These are phyloP conservation scores for Termitomyces sp. DNA, from an alignment of 768 basidiomycete genomes.

Conservation along the genomic window DNA sequence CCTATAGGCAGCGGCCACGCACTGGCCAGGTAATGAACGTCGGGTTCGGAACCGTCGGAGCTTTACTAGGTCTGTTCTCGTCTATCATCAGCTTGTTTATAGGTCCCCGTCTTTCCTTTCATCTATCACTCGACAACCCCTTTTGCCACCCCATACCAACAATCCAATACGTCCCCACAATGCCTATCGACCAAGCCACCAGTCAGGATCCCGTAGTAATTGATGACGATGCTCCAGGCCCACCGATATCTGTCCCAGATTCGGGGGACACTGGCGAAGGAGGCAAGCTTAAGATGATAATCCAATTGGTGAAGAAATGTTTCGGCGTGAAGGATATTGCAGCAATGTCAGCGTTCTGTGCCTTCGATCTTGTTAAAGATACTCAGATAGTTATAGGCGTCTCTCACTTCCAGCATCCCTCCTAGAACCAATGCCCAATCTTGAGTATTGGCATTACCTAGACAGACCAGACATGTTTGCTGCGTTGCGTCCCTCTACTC, in stretches of 20 bases:
- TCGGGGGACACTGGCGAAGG: constrained; percentile 74
- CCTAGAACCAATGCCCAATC: constrained; percentile 90
- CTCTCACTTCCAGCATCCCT: constrained; percentile 90
- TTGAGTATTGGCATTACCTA: constrained; percentile 95
- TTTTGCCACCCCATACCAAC: background rate
- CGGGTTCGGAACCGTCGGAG: constrained; percentile 4
- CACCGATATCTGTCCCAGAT: constrained; percentile 68
- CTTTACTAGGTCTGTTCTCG: constrained; percentile 5
- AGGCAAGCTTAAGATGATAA: constrained; percentile 91
- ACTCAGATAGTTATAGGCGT: constrained; percentile 49
- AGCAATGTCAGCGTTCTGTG: constrained; percentile 63
- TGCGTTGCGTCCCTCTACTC: constrained; percentile 54
- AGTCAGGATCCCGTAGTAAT: constrained; percentile 5
- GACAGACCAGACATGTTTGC: constrained; percentile 91
- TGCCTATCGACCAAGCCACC: constrained; percentile 12
- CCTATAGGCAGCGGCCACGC: no score
- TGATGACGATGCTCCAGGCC: constrained; percentile 51
- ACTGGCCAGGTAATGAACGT: no score
- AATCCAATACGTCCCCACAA: constrained; percentile 4
- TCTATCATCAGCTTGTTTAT: constrained; percentile 7
- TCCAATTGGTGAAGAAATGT: constrained; percentile 86
- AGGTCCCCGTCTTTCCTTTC: constrained; percentile 6
- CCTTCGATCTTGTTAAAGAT: background rate
- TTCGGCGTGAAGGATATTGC: constrained; percentile 95
- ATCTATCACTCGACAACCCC: background rate